Base-by-base conservation (phyloP, 2,329 filamentous ascomycete species). In the Calycina marina region DNA sequence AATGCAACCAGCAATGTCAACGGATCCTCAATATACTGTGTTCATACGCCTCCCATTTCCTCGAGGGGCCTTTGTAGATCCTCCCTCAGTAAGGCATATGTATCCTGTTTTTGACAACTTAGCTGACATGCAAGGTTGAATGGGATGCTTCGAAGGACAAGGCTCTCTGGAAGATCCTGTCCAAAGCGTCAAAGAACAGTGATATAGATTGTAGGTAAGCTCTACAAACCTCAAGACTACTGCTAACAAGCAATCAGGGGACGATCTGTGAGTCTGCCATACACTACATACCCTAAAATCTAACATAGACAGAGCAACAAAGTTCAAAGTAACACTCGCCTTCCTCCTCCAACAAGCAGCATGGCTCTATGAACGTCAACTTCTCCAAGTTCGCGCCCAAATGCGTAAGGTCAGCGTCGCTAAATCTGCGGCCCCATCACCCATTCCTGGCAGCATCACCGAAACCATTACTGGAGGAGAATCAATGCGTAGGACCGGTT, bases 261-360 rank as follows among this genome's bases (percentile, higher is more conserved):
- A 76, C 49, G 69, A 76, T 51, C 61, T 86, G 81, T 88, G 67
- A 55, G 70, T 57, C 12, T 31, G 14, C 13, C 25, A 10, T 14
- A 5, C n/a, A 15, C 14, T 15, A 9, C 10, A 2, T 18, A 13
- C 10, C 8, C 4, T 28, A 32, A 11, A 20, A 38, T 30, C 35
- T 38, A 31, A 46, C 33, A 15, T 35, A 20, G 14, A 11, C 30
- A 79, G 78, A 50, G 83, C 82, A 28, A 63, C 69, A 32, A 66
- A 72, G 28, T 93, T 94, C 56, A 70, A 86, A 40, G 88, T 94
- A 13, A 78, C 82, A 15, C 72, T 92, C 36, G 69, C 84, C 25
- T 96, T 96, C 50, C 67, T 98, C 18, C 70, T 94, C 11, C 83
- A 93, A 52, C 85, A 98, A 57, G 85, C 85, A 41, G 85, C 84